phyloP scores from a whole-genome alignment of 495 filamentous ascomycete species.

The Xylaria intraflava region DNA sequence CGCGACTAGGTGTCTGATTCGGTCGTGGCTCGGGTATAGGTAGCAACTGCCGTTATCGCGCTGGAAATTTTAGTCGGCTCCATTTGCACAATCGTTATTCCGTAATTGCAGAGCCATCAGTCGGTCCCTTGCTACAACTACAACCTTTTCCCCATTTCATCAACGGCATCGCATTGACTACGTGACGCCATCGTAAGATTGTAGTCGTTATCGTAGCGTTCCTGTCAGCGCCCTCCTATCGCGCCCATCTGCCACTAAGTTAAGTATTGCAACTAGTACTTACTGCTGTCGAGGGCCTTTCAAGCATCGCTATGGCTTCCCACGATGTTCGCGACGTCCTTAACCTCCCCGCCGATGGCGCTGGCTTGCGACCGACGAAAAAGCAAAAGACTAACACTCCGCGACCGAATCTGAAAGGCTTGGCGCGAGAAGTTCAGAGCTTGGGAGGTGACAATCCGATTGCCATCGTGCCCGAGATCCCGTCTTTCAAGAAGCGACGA shows the following conservation, averaged over 20 bases:
- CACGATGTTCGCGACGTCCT: slow-evolving; percentile 86
- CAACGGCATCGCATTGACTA: not conserved
- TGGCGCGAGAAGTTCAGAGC: slow-evolving; percentile 57
- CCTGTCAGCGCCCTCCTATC: not conserved
- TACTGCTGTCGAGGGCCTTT: not conserved
- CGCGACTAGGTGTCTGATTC: no score
- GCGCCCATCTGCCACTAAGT: no score
- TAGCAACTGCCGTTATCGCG: no score
- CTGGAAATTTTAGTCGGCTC: no score
- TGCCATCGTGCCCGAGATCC: slow-evolving; percentile 40
- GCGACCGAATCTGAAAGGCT: slow-evolving; percentile 56
- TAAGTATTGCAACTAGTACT: not conserved
- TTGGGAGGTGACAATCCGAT: slow-evolving; percentile 43
- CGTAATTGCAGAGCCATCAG: no score
- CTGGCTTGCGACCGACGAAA: slow-evolving; percentile 57
- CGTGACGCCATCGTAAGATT: not conserved
- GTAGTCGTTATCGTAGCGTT: not conserved
- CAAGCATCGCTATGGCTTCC: slow-evolving; percentile 55
- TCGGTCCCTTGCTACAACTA: not conserved
- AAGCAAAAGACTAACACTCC: slow-evolving; percentile 68
- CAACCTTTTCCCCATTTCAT: not conserved
- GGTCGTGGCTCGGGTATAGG: no score
- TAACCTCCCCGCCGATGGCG: slow-evolving; percentile 62
- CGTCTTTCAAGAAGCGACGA: slow-evolving; percentile 42
- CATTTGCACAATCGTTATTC: no score